Percentiles rank a stretch among this genome's conserved stretches.
Conservation (phyloP, 2,329 filamentous ascomycete genomes). For the Raffaelea albimanens region DNA sequence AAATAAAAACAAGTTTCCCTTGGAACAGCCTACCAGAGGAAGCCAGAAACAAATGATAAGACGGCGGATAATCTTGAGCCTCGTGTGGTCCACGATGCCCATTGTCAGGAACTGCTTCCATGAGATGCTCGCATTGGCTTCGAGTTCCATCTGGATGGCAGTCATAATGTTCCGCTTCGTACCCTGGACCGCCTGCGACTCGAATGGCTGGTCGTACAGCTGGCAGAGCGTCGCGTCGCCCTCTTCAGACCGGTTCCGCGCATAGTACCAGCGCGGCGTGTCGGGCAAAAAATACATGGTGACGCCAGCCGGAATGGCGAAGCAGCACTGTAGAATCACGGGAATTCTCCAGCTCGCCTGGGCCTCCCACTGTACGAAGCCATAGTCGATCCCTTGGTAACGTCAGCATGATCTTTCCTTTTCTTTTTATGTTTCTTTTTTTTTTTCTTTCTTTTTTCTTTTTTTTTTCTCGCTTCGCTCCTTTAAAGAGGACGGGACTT, state of each 20-base stretch:
- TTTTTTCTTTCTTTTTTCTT: too few species aligned
- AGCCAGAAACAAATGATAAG: constrained; percentile 1
- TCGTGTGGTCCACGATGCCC: neutral
- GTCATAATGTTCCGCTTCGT: neutral
- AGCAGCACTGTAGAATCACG: constrained; percentile 3
- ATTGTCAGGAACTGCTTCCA: constrained; percentile 1
- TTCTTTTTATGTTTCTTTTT: too few species aligned
- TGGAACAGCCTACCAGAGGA: neutral
- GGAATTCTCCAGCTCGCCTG: constrained; percentile 2
- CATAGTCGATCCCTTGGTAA: constrained; percentile 2
- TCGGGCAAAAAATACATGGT: constrained; percentile 1
- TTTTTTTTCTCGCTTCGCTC: too few species aligned
- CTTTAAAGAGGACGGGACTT: too few species aligned
- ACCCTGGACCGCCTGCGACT: neutral
- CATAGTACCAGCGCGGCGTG: constrained; percentile 2
- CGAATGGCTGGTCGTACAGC: neutral
- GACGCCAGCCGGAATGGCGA: neutral
- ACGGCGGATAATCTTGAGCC: neutral
- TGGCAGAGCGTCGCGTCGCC: constrained; percentile 1
- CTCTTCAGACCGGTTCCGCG: neutral
- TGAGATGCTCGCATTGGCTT: neutral
- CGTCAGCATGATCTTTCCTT: too few species aligned
- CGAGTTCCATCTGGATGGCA: neutral
- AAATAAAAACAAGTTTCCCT: neutral
- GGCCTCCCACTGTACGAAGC: constrained; percentile 1